phyloP scores from a whole-genome alignment of 768 basidiomycete genomes.

The Coprinellus micaceus region DNA sequence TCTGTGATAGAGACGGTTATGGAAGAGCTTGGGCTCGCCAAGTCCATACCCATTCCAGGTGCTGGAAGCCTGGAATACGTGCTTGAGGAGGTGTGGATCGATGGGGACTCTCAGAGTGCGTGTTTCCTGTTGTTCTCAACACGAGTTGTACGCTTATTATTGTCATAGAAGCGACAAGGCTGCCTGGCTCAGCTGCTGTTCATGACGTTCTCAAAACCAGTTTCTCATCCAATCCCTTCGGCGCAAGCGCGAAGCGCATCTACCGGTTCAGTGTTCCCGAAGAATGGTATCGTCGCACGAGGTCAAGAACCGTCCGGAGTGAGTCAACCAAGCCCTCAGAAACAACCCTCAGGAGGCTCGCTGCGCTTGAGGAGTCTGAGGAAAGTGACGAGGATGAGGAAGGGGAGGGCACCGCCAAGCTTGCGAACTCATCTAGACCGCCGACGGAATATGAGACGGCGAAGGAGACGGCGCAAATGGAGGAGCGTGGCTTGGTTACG shows the following conservation, averaged over 20 bases:
- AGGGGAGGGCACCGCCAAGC: constrained; percentile 63
- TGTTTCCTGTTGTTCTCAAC: constrained; percentile 13
- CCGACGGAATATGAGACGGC: constrained; percentile 6
- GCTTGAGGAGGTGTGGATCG: constrained; percentile 63
- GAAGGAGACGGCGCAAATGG: constrained; percentile 29
- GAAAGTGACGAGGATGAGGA: constrained; percentile 37
- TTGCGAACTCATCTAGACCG: constrained; percentile 19
- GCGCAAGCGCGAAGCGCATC: constrained; percentile 36
- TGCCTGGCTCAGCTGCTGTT: constrained; percentile 40
- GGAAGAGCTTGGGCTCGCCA: constrained; percentile 69
- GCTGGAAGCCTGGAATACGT: constrained; percentile 69
- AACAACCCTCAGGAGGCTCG: constrained; percentile 45
- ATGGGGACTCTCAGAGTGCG: constrained; percentile 55
- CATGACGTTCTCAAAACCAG: constrained; percentile 42
- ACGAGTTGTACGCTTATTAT: background rate
- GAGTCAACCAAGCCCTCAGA: constrained; percentile 47
- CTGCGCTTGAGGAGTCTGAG: constrained; percentile 46
- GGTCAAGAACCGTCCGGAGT: constrained; percentile 47
- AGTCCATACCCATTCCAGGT: constrained; percentile 60
- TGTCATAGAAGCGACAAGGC: constrained; percentile 37
- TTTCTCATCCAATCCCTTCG: constrained; percentile 38
- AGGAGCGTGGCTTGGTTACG: constrained; percentile 52
- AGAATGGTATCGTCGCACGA: constrained; percentile 75
- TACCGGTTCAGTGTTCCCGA: constrained; percentile 72
- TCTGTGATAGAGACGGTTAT: constrained; percentile 50